Conservation (phyloP, 768 basidiomycete genomes). For the Xerocomellus dryophilus region DNA sequence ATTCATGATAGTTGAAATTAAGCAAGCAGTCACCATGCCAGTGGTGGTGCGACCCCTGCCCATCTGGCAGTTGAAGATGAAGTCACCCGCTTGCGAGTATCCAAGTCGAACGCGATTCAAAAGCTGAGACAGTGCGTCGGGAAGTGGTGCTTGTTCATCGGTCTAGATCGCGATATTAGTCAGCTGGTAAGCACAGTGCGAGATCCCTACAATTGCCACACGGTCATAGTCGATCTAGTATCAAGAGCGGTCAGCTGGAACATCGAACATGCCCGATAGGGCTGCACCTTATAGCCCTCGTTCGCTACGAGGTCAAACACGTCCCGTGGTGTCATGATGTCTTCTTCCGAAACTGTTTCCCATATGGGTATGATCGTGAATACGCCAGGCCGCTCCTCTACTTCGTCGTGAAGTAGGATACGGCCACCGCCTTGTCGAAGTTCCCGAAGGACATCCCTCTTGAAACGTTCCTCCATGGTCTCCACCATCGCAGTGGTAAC, state of each 20-base stretch:
- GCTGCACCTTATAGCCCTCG: conserved; percentile 66
- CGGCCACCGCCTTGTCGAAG: conserved; percentile 66
- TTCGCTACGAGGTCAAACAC: conserved; percentile 70
- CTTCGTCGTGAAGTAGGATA: conserved; percentile 91
- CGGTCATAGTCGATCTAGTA: conserved; percentile 78
- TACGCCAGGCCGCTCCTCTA: conserved; percentile 86
- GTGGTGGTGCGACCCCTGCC: conserved; percentile 89
- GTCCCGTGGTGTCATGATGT: conserved; percentile 86
- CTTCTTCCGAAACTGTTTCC: conserved; percentile 79
- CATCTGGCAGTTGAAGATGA: conserved; percentile 98
- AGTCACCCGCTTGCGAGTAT: conserved; percentile 62
- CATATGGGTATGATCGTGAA: conserved; percentile 93
- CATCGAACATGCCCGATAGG: not conserved
- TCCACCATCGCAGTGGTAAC: conserved; percentile 90
- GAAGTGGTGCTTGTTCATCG: conserved; percentile 95
- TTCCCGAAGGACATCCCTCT: conserved; percentile 84
- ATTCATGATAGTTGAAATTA: conserved; percentile 72
- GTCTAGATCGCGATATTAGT: conserved; percentile 53
- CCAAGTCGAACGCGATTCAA: conserved; percentile 67
- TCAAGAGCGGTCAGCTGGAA: conserved; percentile 1
- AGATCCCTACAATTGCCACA: conserved; percentile 74
- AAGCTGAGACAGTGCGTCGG: conserved; percentile 77
- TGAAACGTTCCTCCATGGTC: conserved; percentile 83
- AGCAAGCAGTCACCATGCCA: conserved; percentile 88
- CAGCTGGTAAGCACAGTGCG: not conserved